A percentile compares a stretch with the other conserved stretches of the same genome.
phyloP scores from a whole-genome alignment of 352 stramenopile genomes.

The Thraustotheca clavata region DNA sequence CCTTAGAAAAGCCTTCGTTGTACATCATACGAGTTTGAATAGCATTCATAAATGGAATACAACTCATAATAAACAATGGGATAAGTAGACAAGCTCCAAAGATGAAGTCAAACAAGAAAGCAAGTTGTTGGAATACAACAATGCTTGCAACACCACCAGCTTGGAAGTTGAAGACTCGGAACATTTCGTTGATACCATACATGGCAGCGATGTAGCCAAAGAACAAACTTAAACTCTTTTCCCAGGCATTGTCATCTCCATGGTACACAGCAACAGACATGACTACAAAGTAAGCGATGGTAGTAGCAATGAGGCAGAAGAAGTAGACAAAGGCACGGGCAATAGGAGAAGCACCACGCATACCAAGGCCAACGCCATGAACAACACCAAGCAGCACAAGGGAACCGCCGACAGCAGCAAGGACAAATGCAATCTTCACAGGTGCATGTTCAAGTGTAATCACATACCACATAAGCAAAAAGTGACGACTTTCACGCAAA shows the following conservation, averaged over 20 bases:
- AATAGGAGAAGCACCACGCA: conserved; percentile 31
- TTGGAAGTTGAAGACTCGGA: conserved; percentile 74
- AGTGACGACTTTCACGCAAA: conserved; percentile 67
- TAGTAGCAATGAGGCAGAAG: conserved; percentile 28
- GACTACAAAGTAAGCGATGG: conserved; percentile 44
- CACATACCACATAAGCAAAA: conserved; percentile 80
- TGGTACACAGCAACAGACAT: conserved; percentile 29
- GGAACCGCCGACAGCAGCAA: conserved; percentile 42
- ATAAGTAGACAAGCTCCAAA: conserved; percentile 67
- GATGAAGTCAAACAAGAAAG: conserved; percentile 83
- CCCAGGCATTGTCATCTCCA: conserved; percentile 8
- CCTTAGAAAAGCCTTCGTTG: conserved; percentile 83
- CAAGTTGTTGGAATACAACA: conserved; percentile 65
- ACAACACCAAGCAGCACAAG: conserved; percentile 42
- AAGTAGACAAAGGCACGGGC: conserved; percentile 49
- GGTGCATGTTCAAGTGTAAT: conserved; percentile 54
- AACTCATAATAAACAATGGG: conserved; percentile 67
- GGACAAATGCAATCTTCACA: conserved; percentile 43
- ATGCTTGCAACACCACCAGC: conserved; percentile 51
- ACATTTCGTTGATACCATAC: conserved; percentile 81
- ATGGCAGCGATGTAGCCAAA: conserved; percentile 68
- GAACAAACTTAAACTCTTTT: conserved; percentile 52
- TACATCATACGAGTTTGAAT: conserved; percentile 88
- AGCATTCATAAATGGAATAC: conserved; percentile 79
- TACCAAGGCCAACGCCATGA: conserved; percentile 31